Conservation (phyloP, 148 eudicot species). For the Persicaria maculosa region DNA sequence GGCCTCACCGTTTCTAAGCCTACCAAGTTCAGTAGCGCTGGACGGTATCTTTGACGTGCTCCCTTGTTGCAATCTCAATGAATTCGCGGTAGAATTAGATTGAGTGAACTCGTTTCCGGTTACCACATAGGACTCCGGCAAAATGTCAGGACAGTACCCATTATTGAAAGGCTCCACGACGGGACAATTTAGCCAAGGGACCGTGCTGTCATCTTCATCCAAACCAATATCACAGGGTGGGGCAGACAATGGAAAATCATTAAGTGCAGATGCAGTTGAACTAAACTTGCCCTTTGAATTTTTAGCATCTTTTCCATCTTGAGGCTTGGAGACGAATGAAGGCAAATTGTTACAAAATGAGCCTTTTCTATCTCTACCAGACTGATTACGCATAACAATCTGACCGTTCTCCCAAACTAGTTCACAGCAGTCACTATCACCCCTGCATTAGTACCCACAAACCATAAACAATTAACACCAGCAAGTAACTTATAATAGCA, state of each 20-base stretch:
- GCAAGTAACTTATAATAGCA: not conserved
- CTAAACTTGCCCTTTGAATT: slow-evolving; percentile 38
- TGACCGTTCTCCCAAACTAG: slow-evolving; percentile 52
- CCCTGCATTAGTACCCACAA: slow-evolving; percentile 36
- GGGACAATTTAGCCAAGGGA: slow-evolving; percentile 66
- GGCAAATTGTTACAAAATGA: slow-evolving; percentile 32
- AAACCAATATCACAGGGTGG: slow-evolving; percentile 43
- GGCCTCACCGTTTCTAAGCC: slow-evolving; percentile 29
- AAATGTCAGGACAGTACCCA: slow-evolving; percentile 47
- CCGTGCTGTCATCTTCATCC: slow-evolving; percentile 51
- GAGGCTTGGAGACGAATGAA: slow-evolving; percentile 24
- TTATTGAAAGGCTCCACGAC: slow-evolving; percentile 42
- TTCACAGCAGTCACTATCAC: slow-evolving; percentile 48
- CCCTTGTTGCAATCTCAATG: slow-evolving; percentile 14
- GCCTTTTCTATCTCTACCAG: slow-evolving; percentile 26
- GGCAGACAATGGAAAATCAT: slow-evolving; percentile 37
- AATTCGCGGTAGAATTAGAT: slow-evolving; percentile 1
- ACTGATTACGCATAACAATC: slow-evolving; percentile 13
- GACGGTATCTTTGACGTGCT: slow-evolving; percentile 29
- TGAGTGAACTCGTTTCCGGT: slow-evolving; percentile 31
- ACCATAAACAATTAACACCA: slow-evolving; percentile 7
- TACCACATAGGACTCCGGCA: slow-evolving; percentile 66
- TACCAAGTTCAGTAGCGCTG: slow-evolving; percentile 16
- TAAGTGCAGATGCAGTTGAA: slow-evolving; percentile 26
- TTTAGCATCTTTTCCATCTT: slow-evolving; percentile 29